phyloP scores from a whole-genome alignment of 2,329 filamentous ascomycete genomes.

The Alternaria arborescens region DNA sequence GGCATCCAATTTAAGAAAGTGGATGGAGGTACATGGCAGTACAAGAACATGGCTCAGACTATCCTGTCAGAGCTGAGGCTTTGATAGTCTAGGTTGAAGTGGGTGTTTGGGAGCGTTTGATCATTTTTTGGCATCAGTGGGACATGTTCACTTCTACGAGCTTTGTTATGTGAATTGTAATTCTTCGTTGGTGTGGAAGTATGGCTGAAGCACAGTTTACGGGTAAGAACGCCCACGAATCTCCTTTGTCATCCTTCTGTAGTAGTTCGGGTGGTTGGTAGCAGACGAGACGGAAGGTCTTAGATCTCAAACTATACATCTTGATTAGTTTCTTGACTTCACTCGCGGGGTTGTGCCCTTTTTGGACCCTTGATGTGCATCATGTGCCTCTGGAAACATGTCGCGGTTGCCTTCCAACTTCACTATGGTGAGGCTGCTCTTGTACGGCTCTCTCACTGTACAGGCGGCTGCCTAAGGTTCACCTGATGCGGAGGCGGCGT shows the following conservation, averaged over 20 bases:
- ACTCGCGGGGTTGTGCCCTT: not conserved
- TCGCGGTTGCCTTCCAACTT: not conserved
- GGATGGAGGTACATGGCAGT: slow-evolving; percentile 95
- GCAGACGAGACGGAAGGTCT: slow-evolving; percentile 5
- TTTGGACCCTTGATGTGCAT: slow-evolving; percentile 1
- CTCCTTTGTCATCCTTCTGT: slow-evolving; percentile 37
- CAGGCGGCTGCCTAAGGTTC: slow-evolving; percentile 14
- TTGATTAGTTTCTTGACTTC: slow-evolving; percentile 3
- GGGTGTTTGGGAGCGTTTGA: slow-evolving; percentile 8
- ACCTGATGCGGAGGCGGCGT: slow-evolving; percentile 25
- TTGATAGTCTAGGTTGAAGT: slow-evolving; percentile 5
- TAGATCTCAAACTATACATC: slow-evolving; percentile 10
- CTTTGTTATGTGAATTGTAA: slow-evolving; percentile 16
- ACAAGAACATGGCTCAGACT: slow-evolving; percentile 97
- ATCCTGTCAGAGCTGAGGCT: slow-evolving; percentile 79
- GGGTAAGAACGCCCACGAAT: slow-evolving; percentile 34
- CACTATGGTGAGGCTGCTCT: not conserved
- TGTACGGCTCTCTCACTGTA: slow-evolving; percentile 2
- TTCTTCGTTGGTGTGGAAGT: slow-evolving; percentile 10
- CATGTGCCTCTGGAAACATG: not conserved
- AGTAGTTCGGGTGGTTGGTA: slow-evolving; percentile 7
- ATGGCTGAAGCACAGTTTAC: slow-evolving; percentile 15
- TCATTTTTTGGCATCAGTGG: slow-evolving; percentile 9
- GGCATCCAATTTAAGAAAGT: slow-evolving; percentile 99
- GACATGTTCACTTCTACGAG: slow-evolving; percentile 9